Evolutionary conservation across 73 alveolate species (phyloP), one percentile per base, ranked within the genome.

Genomic region (Stentor roeselii): DNA sequence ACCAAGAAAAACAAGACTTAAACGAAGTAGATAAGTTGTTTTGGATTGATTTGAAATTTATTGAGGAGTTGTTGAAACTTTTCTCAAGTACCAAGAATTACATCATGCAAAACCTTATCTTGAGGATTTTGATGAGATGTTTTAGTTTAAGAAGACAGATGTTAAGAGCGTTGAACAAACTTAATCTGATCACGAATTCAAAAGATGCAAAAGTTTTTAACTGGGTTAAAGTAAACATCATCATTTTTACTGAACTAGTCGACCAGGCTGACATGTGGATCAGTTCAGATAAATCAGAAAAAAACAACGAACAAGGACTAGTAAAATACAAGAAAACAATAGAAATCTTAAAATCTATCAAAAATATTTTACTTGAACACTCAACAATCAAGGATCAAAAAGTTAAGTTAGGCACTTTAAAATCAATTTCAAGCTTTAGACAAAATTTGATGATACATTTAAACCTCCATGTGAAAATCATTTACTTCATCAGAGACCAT

Each of bases 221-320:
- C n/a, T 67, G 80, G 80, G 41, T 67, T 30, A 67, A 67, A 67
- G 41, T 21, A 67, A 67, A 34, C 37, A 14, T 67, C 21, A 34
- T 11, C n/a, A 21, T 21, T 0, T 67, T 67, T 67, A 67, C 15
- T 21, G 41, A 67, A 2, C 41, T 21, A 67, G 14, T 36, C 80
- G 80, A 67, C 2, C 80, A 67, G 34, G 14, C 41, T 34, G 80
- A 67, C 1, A 21, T 67, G 15, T 67, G 80, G 80, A 1, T 67
- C 27, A 30, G 21, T 34, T 67, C 21, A 27, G 21, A 32, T 21
- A 67, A 67, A 2, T 21, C 21, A 0, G 21, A 27, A 21, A 40
- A 21, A 1, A 67, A 67, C 34, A 27, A 21, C 27, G 14, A 27
- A n/a, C 80, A 34, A 30, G 34, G 34, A 36, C 34, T 30, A 27